Conservation (phyloP, 495 filamentous ascomycete genomes). For the Neurospora tetraspora region DNA sequence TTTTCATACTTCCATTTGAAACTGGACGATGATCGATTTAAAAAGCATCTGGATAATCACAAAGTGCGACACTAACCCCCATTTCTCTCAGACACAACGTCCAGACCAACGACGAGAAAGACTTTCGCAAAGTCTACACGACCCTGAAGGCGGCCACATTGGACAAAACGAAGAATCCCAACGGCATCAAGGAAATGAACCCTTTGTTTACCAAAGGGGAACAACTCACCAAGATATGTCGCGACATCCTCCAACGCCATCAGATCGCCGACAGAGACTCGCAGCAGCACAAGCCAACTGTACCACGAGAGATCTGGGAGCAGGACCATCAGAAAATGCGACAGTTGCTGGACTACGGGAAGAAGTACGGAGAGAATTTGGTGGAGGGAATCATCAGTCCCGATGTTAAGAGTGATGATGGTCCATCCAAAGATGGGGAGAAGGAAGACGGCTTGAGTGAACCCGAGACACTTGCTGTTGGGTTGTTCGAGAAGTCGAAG, state of each 20-base stretch:
- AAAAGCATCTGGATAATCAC: neutral
- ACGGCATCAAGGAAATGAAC: neutral
- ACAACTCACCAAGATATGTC: slow-evolving; percentile 7
- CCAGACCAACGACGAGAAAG: neutral
- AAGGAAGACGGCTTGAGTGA: slow-evolving; percentile 12
- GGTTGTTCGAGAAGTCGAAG: slow-evolving; percentile 25
- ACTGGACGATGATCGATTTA: neutral
- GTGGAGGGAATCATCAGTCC: slow-evolving; percentile 24
- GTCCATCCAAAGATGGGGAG: slow-evolving; percentile 1
- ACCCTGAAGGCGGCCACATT: neutral
- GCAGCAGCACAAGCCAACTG: neutral
- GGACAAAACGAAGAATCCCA: neutral
- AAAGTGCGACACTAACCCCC: neutral
- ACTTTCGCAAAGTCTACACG: neutral
- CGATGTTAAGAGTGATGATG: neutral
- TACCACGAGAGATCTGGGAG: slow-evolving; percentile 24
- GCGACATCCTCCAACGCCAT: slow-evolving; percentile 13
- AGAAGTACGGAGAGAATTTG: slow-evolving; percentile 24
- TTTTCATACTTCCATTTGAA: neutral
- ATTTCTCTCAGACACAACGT: neutral
- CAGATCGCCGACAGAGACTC: slow-evolving; percentile 7
- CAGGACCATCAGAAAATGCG: slow-evolving; percentile 24
- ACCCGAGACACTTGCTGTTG: slow-evolving; percentile 16
- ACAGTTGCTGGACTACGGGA: slow-evolving; percentile 23
- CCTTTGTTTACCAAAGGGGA: slow-evolving; percentile 10